These are phyloP conservation scores for Halenospora varia DNA, from an alignment of 495 filamentous ascomycete species.

Conservation along the genomic window DNA sequence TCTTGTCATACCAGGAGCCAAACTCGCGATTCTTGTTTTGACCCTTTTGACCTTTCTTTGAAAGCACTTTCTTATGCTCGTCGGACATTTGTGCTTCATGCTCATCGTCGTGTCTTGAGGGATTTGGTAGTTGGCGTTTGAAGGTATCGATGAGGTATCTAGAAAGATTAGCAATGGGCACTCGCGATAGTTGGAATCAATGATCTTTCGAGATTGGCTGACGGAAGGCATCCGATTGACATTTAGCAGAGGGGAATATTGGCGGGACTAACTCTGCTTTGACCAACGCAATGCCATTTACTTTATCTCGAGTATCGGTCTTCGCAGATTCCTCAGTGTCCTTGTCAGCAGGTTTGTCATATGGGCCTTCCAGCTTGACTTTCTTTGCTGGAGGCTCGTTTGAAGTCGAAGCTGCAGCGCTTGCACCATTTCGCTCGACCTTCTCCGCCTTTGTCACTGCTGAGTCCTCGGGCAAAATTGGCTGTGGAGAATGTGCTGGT, in stretches of 20 bases:
- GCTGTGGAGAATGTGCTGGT: slow-evolving; percentile 22
- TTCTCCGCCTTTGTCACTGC: slow-evolving; percentile 32
- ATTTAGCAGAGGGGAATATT: no score
- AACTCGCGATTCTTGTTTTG: slow-evolving; percentile 89
- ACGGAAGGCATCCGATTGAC: no score
- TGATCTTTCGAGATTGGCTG: no score
- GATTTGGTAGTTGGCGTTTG: no score
- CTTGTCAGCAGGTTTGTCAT: no score
- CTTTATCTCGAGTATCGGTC: slow-evolving; percentile 35
- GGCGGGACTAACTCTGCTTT: slow-evolving; percentile 77
- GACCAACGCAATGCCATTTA: slow-evolving; percentile 71
- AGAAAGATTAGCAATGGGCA: slow-evolving; percentile 9
- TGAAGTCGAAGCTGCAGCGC: neutral
- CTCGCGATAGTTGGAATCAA: no score
- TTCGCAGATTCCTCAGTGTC: slow-evolving; percentile 10
- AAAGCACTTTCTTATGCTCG: slow-evolving; percentile 44
- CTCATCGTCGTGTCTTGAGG: slow-evolving; percentile 72
- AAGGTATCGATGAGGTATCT: slow-evolving; percentile 17
- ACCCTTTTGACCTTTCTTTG: slow-evolving; percentile 67
- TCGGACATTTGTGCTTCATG: slow-evolving; percentile 40
- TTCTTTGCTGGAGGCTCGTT: slow-evolving; percentile 56
- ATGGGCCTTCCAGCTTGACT: slow-evolving; percentile 31
- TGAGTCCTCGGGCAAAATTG: slow-evolving; percentile 24
- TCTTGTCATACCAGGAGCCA: slow-evolving; percentile 70
- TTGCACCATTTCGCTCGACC: slow-evolving; percentile 27